Evolutionary conservation across 1,284 basidiomycete genomes (phyloP).

Genomic region (Apiotrichum sp.): DNA sequence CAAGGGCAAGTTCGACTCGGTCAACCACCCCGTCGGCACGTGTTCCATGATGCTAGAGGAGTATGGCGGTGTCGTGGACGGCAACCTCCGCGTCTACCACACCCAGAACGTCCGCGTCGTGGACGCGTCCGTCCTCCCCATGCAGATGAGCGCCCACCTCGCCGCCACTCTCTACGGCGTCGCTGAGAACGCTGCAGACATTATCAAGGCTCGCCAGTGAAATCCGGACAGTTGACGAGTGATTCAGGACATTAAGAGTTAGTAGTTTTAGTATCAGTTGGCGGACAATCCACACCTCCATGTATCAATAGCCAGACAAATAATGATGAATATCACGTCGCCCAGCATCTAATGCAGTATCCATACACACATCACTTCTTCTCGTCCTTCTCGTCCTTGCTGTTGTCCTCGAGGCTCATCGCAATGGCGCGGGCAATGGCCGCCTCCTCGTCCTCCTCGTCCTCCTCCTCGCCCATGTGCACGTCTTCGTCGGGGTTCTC

Average conservation of each 20-base stretch:
- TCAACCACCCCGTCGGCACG: constrained; percentile 57
- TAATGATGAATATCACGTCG: not conserved
- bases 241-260: not conserved
- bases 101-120: constrained; percentile 50
- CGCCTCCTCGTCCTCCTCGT: constrained; percentile 52
- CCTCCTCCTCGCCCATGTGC: constrained; percentile 38
- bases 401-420: constrained; percentile 53
- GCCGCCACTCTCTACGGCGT: constrained; percentile 58
- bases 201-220: constrained; percentile 50
- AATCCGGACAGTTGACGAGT: no score
- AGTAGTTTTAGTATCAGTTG: not conserved
- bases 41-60: constrained; percentile 59
- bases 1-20: constrained; percentile 25
- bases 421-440: constrained; percentile 60
- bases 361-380: constrained; percentile 8
- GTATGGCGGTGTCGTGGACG: constrained; percentile 61
- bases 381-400: constrained; percentile 29
- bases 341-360: constrained; percentile 1
- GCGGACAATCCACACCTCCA: no score
- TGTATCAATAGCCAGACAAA: no score
- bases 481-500: constrained; percentile 34
- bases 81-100: constrained; percentile 59
- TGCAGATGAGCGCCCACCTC: constrained; percentile 47
- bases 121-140: constrained; percentile 49
- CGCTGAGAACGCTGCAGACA: constrained; percentile 60